These are phyloP conservation scores for Microbotryum scabiosae DNA, from an alignment of 1,284 basidiomycete species.

Conservation along the genomic window DNA sequence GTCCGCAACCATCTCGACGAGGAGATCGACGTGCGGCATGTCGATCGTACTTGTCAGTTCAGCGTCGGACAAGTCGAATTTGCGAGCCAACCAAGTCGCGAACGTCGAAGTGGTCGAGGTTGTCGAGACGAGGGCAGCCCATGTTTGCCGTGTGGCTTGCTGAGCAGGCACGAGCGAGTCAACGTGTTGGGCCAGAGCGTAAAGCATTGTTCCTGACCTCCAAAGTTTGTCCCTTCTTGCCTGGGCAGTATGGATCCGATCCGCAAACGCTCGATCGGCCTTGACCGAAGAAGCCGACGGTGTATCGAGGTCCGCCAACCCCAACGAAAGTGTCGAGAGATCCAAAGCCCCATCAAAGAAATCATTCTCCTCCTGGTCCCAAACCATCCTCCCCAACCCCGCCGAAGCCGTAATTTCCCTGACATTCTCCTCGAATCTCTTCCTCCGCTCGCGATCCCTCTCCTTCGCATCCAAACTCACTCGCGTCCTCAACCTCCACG, in stretches of 20 bases:
- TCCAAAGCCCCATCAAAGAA: background rate
- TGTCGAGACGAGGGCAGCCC: slow-evolving; percentile 6
- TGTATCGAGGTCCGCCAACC: slow-evolving; percentile 3
- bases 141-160: background rate
- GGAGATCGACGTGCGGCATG: slow-evolving; percentile 2
- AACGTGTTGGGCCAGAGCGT: slow-evolving; percentile 2
- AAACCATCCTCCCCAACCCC: background rate
- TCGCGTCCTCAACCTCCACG: slow-evolving; percentile 1
- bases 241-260: background rate
- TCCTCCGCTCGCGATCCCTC: background rate
- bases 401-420: background rate
- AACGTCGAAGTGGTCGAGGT: background rate
- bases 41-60: background rate
- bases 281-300: slow-evolving; percentile 3
- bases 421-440: slow-evolving; percentile 5
- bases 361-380: background rate
- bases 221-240: slow-evolving; percentile 10
- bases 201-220: slow-evolving; percentile 14
- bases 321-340: background rate
- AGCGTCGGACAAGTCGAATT: slow-evolving; percentile 13
- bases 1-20: slow-evolving; percentile 1
- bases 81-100: slow-evolving; percentile 24
- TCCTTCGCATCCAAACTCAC: background rate
- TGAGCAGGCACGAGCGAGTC: background rate
- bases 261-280: background rate